Evolutionary conservation across 768 basidiomycete genomes (phyloP).

Genomic region (Russula olivacea): DNA sequence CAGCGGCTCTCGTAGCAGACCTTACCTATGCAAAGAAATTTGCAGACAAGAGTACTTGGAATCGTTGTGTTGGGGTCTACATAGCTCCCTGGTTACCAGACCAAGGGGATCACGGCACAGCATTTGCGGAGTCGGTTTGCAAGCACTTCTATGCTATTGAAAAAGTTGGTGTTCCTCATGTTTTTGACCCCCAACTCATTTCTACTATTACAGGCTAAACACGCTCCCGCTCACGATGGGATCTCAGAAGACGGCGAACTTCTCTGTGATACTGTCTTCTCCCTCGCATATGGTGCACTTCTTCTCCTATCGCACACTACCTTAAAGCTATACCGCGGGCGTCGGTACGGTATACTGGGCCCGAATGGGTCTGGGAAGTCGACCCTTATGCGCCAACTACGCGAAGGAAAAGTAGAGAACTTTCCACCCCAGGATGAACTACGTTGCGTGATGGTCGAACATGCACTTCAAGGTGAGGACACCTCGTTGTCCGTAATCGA

Average conservation of each 20-base stretch:
- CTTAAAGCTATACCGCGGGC: constrained; percentile 82
- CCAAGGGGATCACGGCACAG: constrained; percentile 40
- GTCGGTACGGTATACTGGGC: constrained; percentile 92
- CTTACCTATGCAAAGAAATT: constrained; percentile 59
- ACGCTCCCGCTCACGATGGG: constrained; percentile 38
- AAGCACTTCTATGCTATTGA: constrained; percentile 74
- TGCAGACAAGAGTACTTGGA: constrained; percentile 51
- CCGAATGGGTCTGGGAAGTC: constrained; percentile 96
- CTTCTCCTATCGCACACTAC: constrained; percentile 91
- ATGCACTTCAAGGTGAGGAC: constrained; percentile 93
- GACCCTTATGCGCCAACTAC: constrained; percentile 91
- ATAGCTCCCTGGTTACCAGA: constrained; percentile 58
- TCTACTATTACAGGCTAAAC: constrained; percentile 45
- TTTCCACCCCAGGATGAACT: constrained; percentile 87
- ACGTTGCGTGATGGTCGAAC: constrained; percentile 94
- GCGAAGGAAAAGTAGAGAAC: constrained; percentile 93
- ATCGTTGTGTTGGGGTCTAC: constrained; percentile 66
- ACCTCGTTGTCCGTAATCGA: constrained; percentile 74
- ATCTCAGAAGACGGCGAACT: constrained; percentile 73
- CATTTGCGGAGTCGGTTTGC: constrained; percentile 59
- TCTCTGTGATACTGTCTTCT: constrained; percentile 90
- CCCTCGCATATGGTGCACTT: constrained; percentile 91
- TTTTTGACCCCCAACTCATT: constrained; percentile 8
- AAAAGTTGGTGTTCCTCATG: constrained; percentile 36
- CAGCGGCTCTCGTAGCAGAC: constrained; percentile 70